Evolutionary conservation across 495 filamentous ascomycete genomes (phyloP).

Genomic region (Niebla homalea): DNA sequence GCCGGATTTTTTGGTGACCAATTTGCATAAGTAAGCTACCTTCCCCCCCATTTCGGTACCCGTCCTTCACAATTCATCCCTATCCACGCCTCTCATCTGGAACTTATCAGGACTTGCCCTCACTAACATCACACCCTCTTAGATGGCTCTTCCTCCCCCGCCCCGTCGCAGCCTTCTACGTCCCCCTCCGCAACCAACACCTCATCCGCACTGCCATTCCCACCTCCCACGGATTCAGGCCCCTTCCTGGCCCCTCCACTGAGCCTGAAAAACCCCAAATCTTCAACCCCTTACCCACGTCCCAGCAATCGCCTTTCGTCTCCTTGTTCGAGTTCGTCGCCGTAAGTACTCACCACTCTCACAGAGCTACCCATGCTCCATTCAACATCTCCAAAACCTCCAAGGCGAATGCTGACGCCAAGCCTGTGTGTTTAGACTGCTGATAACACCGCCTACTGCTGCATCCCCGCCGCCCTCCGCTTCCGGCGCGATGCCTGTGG

Average conservation of each 20-base stretch:
- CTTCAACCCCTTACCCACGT: constrained; percentile 35
- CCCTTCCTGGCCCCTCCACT: constrained; percentile 15
- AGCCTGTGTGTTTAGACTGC: constrained; percentile 28
- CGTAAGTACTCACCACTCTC: too few relatives aligned
- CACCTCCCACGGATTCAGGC: constrained; percentile 46
- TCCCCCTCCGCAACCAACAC: constrained; percentile 56
- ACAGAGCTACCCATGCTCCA: too few relatives aligned
- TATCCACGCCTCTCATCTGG: neutral
- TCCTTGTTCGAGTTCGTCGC: constrained; percentile 65
- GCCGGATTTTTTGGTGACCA: constrained; percentile 73
- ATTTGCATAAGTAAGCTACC: constrained; percentile 62
- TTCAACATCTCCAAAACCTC: too few relatives aligned
- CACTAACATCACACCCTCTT: neutral
- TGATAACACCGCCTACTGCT: constrained; percentile 58
- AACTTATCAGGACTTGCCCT: neutral
- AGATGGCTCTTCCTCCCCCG: constrained; percentile 82
- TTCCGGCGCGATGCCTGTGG: constrained; percentile 58
- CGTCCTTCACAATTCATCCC: neutral
- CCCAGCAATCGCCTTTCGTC: constrained; percentile 44
- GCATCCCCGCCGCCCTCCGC: constrained; percentile 52
- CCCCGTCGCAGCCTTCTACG: constrained; percentile 67
- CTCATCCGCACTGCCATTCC: constrained; percentile 64
- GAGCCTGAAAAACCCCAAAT: constrained; percentile 19
- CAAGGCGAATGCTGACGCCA: too few relatives aligned
- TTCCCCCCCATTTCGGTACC: neutral